These are phyloP conservation scores for Mycena epipterygia DNA, from an alignment of 768 basidiomycete species.

Conservation along the genomic window DNA sequence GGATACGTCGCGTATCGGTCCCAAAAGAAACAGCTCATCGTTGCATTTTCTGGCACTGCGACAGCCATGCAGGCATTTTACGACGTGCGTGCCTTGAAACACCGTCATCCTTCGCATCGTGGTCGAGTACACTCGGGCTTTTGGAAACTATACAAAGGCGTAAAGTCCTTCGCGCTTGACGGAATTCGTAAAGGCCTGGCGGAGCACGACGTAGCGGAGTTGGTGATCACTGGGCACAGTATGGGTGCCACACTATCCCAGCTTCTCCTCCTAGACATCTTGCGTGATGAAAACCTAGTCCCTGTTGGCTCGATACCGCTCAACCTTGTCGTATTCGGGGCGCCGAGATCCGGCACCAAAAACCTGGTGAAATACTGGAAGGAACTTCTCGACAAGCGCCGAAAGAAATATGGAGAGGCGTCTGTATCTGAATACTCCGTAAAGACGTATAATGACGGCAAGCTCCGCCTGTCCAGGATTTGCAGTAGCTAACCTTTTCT, in stretches of 20 bases:
- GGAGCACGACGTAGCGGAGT: slow-evolving; percentile 52
- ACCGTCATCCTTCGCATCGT: slow-evolving; percentile 53
- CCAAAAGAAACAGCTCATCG: slow-evolving; percentile 58
- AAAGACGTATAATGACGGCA: slow-evolving; percentile 71
- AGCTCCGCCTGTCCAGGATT: slow-evolving; percentile 25
- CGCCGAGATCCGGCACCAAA: slow-evolving; percentile 63
- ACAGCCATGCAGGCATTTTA: slow-evolving; percentile 59
- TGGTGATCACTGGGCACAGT: slow-evolving; percentile 70
- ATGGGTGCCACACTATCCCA: slow-evolving; percentile 69
- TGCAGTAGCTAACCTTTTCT: slow-evolving; percentile 9
- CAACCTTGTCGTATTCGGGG: slow-evolving; percentile 64
- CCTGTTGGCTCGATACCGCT: slow-evolving; percentile 48
- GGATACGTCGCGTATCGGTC: slow-evolving; percentile 63
- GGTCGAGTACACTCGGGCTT: slow-evolving; percentile 68
- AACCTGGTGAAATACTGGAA: slow-evolving; percentile 58
- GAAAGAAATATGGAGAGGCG: slow-evolving; percentile 49
- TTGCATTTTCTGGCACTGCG: slow-evolving; percentile 67
- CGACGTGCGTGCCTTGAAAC: slow-evolving; percentile 58
- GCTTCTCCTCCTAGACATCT: slow-evolving; percentile 62
- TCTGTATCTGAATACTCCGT: slow-evolving; percentile 62
- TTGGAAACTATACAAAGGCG: slow-evolving; percentile 64
- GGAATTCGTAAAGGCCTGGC: slow-evolving; percentile 55
- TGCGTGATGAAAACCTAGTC: slow-evolving; percentile 46
- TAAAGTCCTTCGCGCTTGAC: slow-evolving; percentile 49
- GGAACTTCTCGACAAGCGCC: slow-evolving; percentile 50